Evolutionary conservation across 2,329 filamentous ascomycete species (phyloP), one percentile per base, ranked within the genome.

Genomic region (Pyricularia grisea): DNA sequence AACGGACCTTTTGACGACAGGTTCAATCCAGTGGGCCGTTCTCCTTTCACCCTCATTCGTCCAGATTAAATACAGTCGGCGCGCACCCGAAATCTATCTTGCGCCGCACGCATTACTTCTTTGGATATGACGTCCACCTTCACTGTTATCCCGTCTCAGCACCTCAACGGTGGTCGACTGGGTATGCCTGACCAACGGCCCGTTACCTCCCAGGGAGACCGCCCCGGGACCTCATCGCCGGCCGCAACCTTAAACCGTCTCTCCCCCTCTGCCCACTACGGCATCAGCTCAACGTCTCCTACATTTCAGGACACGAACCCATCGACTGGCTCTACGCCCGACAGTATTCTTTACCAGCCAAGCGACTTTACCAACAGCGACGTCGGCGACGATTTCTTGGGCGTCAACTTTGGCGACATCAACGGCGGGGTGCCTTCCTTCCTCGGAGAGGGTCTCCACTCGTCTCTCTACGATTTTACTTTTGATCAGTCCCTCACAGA

Each of bases 251-350:
- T 78, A 68, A 78, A 78, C 72, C 75, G 81, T 67, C 75, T 83
- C 71, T 81, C 81, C 67, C 79, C 81, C 36, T 78, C 79, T 70
- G 73, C 82, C 69, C 80, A 80, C 68, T 73, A 76, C 60, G 78
- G 73, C 66, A 79, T 79, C 72, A 78, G 73, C 75, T 79, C 79
- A 61, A 75, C 77, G 27, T 83, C 81, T 2, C 81, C 82, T 25
- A 73, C 74, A 33, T 71, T 76, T 28, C 75, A 77, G 67, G 77
- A 75, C 71, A 77, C 77, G 67, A 74, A 82, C 69, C 86, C 84
- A 0, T 84, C 85, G 12, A 81, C 81, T 71, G 84, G 83, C 70
- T 85, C 84, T 17, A 76, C 80, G 67, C 82, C 82, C 3, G 80
- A 78, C 63, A 83, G 82, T 71, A 70, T 78, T 67, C 78, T 83